Percentiles rank a stretch among this genome's conserved stretches.
phyloP scores from a whole-genome alignment of 2,329 filamentous ascomycete genomes.

The Samsoniella hepiali region DNA sequence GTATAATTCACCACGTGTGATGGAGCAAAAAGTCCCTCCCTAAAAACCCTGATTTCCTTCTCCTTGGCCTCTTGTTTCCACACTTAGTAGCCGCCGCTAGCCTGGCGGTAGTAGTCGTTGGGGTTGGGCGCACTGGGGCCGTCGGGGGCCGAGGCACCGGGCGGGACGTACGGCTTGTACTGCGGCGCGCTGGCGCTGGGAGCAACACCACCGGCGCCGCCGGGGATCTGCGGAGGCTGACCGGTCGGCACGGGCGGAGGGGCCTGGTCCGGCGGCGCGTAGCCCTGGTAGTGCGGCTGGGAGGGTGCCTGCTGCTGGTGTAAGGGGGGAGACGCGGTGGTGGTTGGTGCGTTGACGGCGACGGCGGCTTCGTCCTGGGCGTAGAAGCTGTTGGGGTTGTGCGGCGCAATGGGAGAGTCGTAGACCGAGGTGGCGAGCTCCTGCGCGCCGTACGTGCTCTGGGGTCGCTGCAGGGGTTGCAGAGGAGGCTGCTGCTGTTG shows the following conservation, averaged over 20 bases:
- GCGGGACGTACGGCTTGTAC: slow-evolving; percentile 60
- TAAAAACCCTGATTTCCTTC: not conserved
- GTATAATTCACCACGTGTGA: not conserved
- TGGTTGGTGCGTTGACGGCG: slow-evolving; percentile 29
- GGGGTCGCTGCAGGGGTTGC: slow-evolving; percentile 50
- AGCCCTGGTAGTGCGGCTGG: slow-evolving; percentile 41
- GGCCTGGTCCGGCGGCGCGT: slow-evolving; percentile 36
- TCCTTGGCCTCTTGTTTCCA: not conserved
- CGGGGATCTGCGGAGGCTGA: slow-evolving; percentile 31
- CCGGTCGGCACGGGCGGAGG: slow-evolving; percentile 42
- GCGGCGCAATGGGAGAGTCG: slow-evolving; percentile 64
- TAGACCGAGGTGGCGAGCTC: slow-evolving; percentile 76
- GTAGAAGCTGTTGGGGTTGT: slow-evolving; percentile 43
- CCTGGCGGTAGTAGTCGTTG: slow-evolving; percentile 55
- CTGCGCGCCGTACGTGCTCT: slow-evolving; percentile 70
- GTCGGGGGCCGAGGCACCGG: slow-evolving; percentile 30
- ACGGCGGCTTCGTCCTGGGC: slow-evolving; percentile 43
- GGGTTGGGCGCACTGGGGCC: slow-evolving; percentile 50
- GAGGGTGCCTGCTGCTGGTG: slow-evolving; percentile 28
- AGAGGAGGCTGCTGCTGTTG: slow-evolving; percentile 40
- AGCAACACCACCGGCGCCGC: slow-evolving; percentile 27
- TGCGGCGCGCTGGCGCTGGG: slow-evolving; percentile 40
- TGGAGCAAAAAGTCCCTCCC: not conserved
- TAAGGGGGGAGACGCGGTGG: slow-evolving; percentile 28
- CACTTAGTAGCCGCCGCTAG: slow-evolving; percentile 33